Evolutionary conservation across 768 basidiomycete species (phyloP), one percentile per base, ranked within the genome.

Genomic region (Coprinellus aureogranulatus): DNA sequence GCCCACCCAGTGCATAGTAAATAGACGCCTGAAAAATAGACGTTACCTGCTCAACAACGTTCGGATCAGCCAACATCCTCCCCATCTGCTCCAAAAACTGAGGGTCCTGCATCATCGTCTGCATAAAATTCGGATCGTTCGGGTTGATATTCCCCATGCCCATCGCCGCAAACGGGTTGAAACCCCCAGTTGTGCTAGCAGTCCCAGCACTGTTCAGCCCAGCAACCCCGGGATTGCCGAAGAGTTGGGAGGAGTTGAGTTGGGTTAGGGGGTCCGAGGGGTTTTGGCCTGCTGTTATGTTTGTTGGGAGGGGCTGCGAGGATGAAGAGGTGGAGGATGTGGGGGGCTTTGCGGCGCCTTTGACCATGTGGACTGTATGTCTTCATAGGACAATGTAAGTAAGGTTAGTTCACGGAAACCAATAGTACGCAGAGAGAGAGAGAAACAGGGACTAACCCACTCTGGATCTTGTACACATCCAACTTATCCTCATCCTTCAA

Each of bases 291-390:
- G 94, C 81, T 64, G 92, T 92, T 92, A 97, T 94, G 10, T 82
- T 81, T 20, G 50, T 52, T 16, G 94, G 94, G 20, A 93, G 75
- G 31, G 76, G 79, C 67, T 83, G 87, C n/a, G 81, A 64, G n/a
- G 77, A 65, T 31, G 79, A 71, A 0, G 78, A 54, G 22, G 58
- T 37, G 8, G 60, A 48, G 6, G 60, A 18, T 4, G 41, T 20
- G 20, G 58, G 12, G 0, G 83, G 68, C 8, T 87, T 81, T 1
- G 87, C 79, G 10, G 83, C 86, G 23, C 92, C 90, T 69, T 95
- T 96, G 65, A 94, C 94, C 90, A 94, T 93, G 70, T 94, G 94
- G 41, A 95, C 85, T 0, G 93, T 94, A 68, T 97, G 91, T 2
- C 34, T 34, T n/a, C n/a, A n/a, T n/a, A n/a, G n/a, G n/a, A 34